Evolutionary conservation across 2,329 filamentous ascomycete genomes (phyloP).

Genomic region (Neoscytalidium dimidiatum): DNA sequence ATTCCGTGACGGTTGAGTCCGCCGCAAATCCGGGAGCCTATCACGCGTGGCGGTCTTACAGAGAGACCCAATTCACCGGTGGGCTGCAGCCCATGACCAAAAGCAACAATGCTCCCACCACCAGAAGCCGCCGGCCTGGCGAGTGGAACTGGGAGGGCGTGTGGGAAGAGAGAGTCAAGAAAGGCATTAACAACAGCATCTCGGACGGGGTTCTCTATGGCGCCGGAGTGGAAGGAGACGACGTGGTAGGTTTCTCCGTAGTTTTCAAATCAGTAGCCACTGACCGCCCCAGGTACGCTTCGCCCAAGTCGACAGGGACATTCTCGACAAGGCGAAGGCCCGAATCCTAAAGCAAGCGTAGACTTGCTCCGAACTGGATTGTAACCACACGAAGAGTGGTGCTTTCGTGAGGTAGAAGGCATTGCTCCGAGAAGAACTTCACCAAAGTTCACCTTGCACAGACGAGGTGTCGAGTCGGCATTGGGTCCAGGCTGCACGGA

Average conservation of each 20-base stretch:
- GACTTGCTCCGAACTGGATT: not conserved
- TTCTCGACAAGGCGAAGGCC: constrained; percentile 32
- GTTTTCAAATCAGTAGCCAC: not conserved
- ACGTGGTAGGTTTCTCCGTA: constrained; percentile 60
- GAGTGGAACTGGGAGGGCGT: constrained; percentile 99
- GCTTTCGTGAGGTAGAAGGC: not conserved
- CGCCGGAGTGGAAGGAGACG: constrained; percentile 61
- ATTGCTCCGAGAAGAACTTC: constrained; percentile 25
- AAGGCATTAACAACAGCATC: constrained; percentile 73
- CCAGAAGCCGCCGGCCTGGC: constrained; percentile 64
- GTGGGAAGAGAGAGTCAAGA: constrained; percentile 86
- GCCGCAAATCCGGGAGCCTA: constrained; percentile 90
- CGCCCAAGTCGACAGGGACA: constrained; percentile 36
- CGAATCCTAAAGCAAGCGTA: constrained; percentile 9
- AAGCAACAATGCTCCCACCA: constrained; percentile 31
- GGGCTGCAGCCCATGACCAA: constrained; percentile 14
- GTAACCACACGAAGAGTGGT: not conserved
- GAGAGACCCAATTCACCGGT: constrained; percentile 31
- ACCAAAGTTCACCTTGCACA: not conserved
- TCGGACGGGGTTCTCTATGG: constrained; percentile 82
- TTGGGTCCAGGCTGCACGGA: not conserved
- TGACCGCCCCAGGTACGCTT: constrained; percentile 40
- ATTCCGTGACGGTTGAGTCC: constrained; percentile 75
- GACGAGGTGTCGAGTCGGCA: not conserved
- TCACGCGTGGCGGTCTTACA: constrained; percentile 86